A percentile compares a stretch with the other conserved stretches of the same genome.
These are phyloP conservation scores for Tetrapyrgos nigripes DNA, from an alignment of 1,284 basidiomycete species.

Conservation along the genomic window DNA sequence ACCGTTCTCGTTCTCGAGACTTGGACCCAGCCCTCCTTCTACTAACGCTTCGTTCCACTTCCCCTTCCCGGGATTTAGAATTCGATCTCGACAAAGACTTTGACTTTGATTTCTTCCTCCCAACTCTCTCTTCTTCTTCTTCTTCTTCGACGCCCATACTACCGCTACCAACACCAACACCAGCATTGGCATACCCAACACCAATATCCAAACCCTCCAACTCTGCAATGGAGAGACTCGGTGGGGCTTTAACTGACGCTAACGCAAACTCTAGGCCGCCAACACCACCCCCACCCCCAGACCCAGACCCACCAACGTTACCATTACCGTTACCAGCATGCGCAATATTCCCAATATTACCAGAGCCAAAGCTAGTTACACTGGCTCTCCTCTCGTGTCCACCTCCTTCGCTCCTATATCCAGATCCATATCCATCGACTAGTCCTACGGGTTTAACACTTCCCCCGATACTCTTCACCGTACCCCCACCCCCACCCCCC, in stretches of 20 bases:
- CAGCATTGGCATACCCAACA: not conserved
- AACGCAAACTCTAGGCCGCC: conserved; percentile 24
- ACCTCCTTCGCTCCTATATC: too few relatives aligned
- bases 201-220: conserved; percentile 25
- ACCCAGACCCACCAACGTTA: conserved; percentile 13
- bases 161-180: too few relatives aligned
- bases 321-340: not conserved
- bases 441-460: conserved; percentile 9
- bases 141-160: too few relatives aligned
- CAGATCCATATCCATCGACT: not conserved
- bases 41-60: not conserved
- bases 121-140: not conserved
- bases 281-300: conserved; percentile 10
- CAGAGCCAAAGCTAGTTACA: conserved; percentile 1
- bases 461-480: conserved; percentile 15
- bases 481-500: conserved; percentile 21
- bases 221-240: conserved; percentile 30
- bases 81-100: conserved; percentile 1
- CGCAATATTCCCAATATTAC: not conserved
- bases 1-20: not conserved
- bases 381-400: too few relatives aligned
- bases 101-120: not conserved
- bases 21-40: not conserved
- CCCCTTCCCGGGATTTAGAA: not conserved
- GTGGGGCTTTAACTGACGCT: conserved; percentile 43